A percentile compares a stretch with the other conserved stretches of the same genome.
phyloP scores from a whole-genome alignment of 768 basidiomycete species.

The Lyophyllum shimeji region DNA sequence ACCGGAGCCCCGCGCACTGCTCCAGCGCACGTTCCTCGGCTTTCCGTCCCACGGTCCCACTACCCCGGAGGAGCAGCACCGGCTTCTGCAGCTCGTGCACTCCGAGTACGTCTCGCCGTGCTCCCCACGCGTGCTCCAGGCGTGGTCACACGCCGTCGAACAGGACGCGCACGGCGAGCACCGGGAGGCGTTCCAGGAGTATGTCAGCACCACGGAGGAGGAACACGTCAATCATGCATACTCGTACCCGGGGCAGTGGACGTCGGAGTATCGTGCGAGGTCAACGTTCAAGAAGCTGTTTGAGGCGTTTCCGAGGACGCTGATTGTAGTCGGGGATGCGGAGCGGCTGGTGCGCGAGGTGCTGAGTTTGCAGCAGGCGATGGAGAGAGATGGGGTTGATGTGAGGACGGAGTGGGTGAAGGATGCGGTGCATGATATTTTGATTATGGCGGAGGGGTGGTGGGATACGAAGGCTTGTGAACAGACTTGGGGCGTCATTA shows the following conservation, averaged over 20 bases:
- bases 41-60: constrained; percentile 17
- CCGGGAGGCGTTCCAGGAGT: constrained; percentile 19
- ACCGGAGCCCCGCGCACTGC: constrained; percentile 49
- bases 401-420: constrained; percentile 31
- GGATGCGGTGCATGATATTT: constrained; percentile 45
- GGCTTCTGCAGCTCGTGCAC: constrained; percentile 35
- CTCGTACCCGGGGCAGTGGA: no score
- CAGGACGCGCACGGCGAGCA: constrained; percentile 29
- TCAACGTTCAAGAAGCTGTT: constrained; percentile 39
- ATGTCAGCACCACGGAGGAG: neutral
- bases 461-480: constrained; percentile 41
- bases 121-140: constrained; percentile 35
- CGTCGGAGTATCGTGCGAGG: constrained; percentile 18
- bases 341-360: constrained; percentile 53
- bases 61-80: constrained; percentile 24
- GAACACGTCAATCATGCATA: no score
- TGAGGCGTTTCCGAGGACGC: constrained; percentile 41
- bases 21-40: constrained; percentile 55
- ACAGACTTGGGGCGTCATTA: constrained; percentile 36
- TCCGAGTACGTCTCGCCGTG: constrained; percentile 43
- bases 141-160: constrained; percentile 36
- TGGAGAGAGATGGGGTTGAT: constrained; percentile 38
- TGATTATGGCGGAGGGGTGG: constrained; percentile 42
- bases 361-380: constrained; percentile 36
- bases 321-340: constrained; percentile 49